Evolutionary conservation across 2,329 filamentous ascomycete genomes (phyloP).

Genomic region (Phyllosticta citriasiana): DNA sequence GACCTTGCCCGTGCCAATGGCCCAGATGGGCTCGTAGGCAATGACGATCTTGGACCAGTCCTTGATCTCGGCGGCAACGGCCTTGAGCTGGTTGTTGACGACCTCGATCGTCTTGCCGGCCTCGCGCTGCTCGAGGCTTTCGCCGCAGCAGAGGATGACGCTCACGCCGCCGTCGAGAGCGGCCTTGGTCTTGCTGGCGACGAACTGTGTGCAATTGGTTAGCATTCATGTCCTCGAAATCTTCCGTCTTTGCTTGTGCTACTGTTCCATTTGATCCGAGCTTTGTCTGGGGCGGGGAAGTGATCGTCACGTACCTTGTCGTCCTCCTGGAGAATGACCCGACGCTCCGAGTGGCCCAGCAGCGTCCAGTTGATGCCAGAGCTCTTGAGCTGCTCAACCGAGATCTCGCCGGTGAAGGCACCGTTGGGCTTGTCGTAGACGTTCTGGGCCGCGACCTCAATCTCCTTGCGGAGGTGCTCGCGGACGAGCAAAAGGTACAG

Average conservation of each 20-base stretch:
- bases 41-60: conserved; percentile 95
- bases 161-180: conserved; percentile 76
- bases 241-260: background rate
- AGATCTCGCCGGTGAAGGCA: conserved; percentile 95
- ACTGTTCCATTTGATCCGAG: background rate
- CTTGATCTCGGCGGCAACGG: conserved; percentile 65
- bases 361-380: conserved; percentile 81
- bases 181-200: conserved; percentile 90
- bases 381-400: conserved; percentile 82
- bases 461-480: conserved; percentile 61
- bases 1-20: conserved; percentile 66
- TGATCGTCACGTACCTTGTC: conserved; percentile 46
- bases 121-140: conserved; percentile 90
- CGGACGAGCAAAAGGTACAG: conserved; percentile 85
- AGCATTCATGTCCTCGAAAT: background rate
- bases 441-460: conserved; percentile 91
- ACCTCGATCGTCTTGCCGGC: conserved; percentile 74
- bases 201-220: conserved; percentile 39
- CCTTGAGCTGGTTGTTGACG: conserved; percentile 74
- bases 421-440: conserved; percentile 96
- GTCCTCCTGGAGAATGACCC: conserved; percentile 77
- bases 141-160: conserved; percentile 96
- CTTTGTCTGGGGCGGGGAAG: background rate
- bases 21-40: conserved; percentile 98
- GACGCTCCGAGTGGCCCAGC: conserved; percentile 89